Conservation (phyloP, 768 basidiomycete species). For the Leccinellum rugosiceps region DNA sequence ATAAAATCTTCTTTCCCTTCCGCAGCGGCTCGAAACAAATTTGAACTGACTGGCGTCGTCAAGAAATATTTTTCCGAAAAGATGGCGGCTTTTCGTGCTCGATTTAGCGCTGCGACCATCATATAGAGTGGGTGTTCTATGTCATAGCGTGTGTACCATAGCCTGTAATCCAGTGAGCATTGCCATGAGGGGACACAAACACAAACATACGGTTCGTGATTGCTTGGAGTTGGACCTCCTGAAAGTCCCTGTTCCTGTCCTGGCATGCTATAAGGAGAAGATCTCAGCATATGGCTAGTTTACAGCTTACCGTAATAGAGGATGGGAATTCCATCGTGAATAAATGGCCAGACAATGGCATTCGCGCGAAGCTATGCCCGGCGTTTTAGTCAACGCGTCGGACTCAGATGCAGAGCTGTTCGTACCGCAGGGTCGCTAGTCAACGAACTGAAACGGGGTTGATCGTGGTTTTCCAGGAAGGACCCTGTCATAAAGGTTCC, state of each 20-base stretch:
- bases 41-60: constrained; percentile 40
- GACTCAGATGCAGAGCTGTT: not conserved
- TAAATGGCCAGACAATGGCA: constrained; percentile 48
- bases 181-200: not conserved
- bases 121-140: constrained; percentile 47
- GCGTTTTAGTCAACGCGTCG: not conserved
- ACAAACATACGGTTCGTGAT: constrained; percentile 47
- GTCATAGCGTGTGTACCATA: constrained; percentile 59
- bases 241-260: constrained; percentile 50
- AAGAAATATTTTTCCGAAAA: constrained; percentile 41
- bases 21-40: not conserved
- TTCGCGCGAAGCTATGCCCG: constrained; percentile 39
- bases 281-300: not conserved
- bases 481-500: constrained; percentile 42
- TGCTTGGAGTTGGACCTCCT: constrained; percentile 43
- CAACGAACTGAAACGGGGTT: constrained; percentile 44
- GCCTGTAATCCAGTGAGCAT: constrained; percentile 33
- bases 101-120: constrained; percentile 49
- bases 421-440: constrained; percentile 42
- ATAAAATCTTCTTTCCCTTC: not conserved
- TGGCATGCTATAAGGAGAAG: constrained; percentile 7
- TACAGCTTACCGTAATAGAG: constrained; percentile 42
- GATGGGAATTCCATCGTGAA: constrained; percentile 50
- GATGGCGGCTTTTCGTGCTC: constrained; percentile 50
- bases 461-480: constrained; percentile 56